Percentiles rank a stretch among this genome's conserved stretches.
phyloP scores from a whole-genome alignment of 768 basidiomycete species.

The Gautieria morchelliformis region DNA sequence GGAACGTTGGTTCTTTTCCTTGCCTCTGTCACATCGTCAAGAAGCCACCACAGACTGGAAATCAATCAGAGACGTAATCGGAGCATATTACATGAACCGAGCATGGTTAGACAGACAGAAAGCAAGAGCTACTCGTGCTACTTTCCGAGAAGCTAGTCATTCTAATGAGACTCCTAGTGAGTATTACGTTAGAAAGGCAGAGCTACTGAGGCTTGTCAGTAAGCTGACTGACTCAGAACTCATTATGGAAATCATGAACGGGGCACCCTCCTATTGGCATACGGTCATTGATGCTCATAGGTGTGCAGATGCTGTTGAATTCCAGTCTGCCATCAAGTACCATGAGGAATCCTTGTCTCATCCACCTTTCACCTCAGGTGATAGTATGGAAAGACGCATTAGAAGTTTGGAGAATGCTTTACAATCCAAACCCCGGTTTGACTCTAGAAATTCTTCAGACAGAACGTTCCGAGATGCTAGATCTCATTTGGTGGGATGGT shows the following conservation, averaged over 20 bases:
- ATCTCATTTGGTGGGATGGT: too few species aligned
- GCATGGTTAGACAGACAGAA: conserved; percentile 22
- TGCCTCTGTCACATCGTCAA: conserved; percentile 7
- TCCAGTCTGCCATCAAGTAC: conserved; percentile 15
- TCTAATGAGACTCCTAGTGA: conserved; percentile 23
- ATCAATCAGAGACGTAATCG: conserved; percentile 17
- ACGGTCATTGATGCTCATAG: conserved; percentile 12
- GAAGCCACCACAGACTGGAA: conserved; percentile 21
- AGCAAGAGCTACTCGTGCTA: conserved; percentile 16
- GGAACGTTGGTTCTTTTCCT: conserved; percentile 24
- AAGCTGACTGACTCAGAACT: conserved; percentile 20
- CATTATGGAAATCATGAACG: conserved; percentile 27
- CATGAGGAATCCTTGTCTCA: conserved; percentile 12
- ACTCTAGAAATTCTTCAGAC: too few species aligned
- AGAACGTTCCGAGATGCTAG: too few species aligned
- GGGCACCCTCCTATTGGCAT: conserved; percentile 23
- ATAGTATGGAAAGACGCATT: not conserved
- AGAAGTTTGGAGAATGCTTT: not conserved
- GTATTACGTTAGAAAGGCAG: conserved; percentile 25
- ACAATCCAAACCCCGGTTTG: conserved; percentile 9
- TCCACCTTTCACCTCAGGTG: not conserved
- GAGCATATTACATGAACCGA: conserved; percentile 25
- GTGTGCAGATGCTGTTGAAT: conserved; percentile 5
- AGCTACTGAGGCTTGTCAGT: conserved; percentile 14
- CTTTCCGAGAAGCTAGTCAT: conserved; percentile 21